These are phyloP conservation scores for Pythium volutum DNA, from an alignment of 352 stramenopile genomes.

Conservation along the genomic window DNA sequence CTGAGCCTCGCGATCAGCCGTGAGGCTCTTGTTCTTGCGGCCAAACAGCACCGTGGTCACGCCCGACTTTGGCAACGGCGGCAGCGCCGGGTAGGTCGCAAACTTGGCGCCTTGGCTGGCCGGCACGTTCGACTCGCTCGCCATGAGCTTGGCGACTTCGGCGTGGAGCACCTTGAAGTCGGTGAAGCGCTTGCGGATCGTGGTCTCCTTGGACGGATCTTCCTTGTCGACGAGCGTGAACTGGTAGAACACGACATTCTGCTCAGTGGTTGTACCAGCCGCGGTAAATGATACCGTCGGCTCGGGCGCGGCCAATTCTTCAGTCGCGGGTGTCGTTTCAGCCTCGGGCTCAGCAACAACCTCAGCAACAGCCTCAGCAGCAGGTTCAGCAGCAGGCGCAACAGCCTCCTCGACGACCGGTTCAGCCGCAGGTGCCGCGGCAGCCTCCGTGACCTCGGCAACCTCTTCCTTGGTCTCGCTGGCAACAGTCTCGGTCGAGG, in stretches of 20 bases:
- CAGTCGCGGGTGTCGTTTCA: slow-evolving; percentile 21
- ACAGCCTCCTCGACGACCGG: background rate
- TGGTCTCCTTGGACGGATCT: slow-evolving; percentile 40
- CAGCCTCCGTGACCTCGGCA: background rate
- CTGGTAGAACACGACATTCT: slow-evolving; percentile 61
- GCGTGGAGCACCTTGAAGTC: slow-evolving; percentile 70
- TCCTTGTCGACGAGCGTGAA: slow-evolving; percentile 43
- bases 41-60: slow-evolving; percentile 40
- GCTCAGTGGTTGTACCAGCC: slow-evolving; percentile 42
- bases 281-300: slow-evolving; percentile 39
- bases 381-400: slow-evolving; percentile 3
- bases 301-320: slow-evolving; percentile 24
- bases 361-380: background rate
- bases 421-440: too few relatives aligned
- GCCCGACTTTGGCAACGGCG: slow-evolving; percentile 44
- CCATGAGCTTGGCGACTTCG: slow-evolving; percentile 51
- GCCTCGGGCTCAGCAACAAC: slow-evolving; percentile 14
- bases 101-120: slow-evolving; percentile 45
- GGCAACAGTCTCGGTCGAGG: slow-evolving; percentile 8
- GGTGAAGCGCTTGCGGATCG: slow-evolving; percentile 69
- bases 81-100: slow-evolving; percentile 56
- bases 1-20: slow-evolving; percentile 53
- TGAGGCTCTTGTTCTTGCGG: slow-evolving; percentile 46
- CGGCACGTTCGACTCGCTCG: slow-evolving; percentile 50
- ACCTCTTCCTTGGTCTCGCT: slow-evolving; percentile 24